Conservation (phyloP, 192 early-diverging fungal genomes). For the Allomyces macrogynus region DNA sequence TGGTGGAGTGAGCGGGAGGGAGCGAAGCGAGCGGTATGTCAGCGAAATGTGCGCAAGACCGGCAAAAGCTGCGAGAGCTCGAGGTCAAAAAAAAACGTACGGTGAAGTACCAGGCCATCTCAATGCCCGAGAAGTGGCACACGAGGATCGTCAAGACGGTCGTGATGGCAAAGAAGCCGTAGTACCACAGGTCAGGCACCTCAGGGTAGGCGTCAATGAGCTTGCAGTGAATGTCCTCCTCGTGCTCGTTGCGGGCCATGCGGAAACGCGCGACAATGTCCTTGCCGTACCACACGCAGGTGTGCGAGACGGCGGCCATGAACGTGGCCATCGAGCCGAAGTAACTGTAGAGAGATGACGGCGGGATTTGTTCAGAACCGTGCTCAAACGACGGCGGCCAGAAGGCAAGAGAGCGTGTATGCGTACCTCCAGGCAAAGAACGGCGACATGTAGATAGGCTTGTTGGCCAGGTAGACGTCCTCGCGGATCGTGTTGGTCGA, state of each 20-base stretch:
- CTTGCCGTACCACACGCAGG: conserved; percentile 33
- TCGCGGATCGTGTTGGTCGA: conserved; percentile 20
- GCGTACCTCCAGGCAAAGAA: conserved; percentile 26
- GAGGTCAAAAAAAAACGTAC: too few relatives aligned
- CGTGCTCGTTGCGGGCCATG: conserved; percentile 14
- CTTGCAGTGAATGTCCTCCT: conserved; percentile 45
- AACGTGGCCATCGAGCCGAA: conserved; percentile 32
- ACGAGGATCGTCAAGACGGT: conserved; percentile 22
- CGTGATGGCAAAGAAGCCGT: conserved; percentile 18
- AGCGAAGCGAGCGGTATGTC: too few relatives aligned
- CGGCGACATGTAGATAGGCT: conserved; percentile 22
- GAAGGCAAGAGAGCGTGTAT: too few relatives aligned
- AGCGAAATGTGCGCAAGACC: too few relatives aligned
- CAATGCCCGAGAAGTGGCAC: conserved; percentile 26
- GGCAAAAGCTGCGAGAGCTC: too few relatives aligned
- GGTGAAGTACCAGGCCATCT: conserved; percentile 62
- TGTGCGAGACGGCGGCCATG: conserved; percentile 31
- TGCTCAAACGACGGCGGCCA: too few relatives aligned
- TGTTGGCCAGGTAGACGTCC: conserved; percentile 18
- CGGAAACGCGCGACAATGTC: conserved; percentile 24
- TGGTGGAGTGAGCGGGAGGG: too few relatives aligned
- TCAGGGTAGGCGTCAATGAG: conserved; percentile 50
- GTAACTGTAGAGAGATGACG: conserved; percentile 11
- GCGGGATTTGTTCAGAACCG: too few relatives aligned
- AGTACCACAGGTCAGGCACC: conserved; percentile 42